Percentiles rank a stretch among this genome's conserved stretches.
phyloP scores from a whole-genome alignment of 495 filamentous ascomycete species.

The Tuber calosporum region DNA sequence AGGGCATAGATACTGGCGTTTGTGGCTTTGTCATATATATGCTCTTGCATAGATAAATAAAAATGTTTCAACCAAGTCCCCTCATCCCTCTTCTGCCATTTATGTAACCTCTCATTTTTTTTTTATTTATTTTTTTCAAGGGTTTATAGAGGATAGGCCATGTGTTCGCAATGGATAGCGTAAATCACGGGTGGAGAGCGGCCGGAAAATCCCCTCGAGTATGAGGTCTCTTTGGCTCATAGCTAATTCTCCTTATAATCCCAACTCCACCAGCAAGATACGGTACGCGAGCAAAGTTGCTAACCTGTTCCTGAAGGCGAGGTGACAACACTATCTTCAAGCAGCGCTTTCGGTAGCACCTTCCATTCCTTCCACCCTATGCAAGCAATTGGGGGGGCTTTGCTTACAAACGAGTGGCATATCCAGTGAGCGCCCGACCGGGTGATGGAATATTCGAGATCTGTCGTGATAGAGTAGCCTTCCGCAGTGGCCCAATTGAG shows the following conservation, averaged over 20 bases:
- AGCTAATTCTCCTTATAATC: background rate
- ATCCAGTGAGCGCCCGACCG: background rate
- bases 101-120: background rate
- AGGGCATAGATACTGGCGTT: background rate
- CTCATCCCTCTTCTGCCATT: background rate
- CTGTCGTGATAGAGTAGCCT: background rate
- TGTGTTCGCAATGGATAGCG: background rate
- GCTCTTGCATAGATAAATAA: background rate
- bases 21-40: background rate
- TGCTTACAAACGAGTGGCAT: background rate
- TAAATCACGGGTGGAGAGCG: background rate
- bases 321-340: background rate
- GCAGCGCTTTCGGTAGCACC: background rate
- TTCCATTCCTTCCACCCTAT: background rate
- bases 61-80: background rate
- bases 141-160: background rate
- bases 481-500: background rate
- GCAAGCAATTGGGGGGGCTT: background rate
- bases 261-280: background rate
- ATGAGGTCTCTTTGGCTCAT: background rate
- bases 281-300: background rate
- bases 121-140: too few relatives aligned
- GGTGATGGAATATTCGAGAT: background rate
- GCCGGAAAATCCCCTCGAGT: background rate
- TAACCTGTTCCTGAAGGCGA: background rate